phyloP scores from a whole-genome alignment of 2,329 filamentous ascomycete genomes.

The Orbilia brochopaga region DNA sequence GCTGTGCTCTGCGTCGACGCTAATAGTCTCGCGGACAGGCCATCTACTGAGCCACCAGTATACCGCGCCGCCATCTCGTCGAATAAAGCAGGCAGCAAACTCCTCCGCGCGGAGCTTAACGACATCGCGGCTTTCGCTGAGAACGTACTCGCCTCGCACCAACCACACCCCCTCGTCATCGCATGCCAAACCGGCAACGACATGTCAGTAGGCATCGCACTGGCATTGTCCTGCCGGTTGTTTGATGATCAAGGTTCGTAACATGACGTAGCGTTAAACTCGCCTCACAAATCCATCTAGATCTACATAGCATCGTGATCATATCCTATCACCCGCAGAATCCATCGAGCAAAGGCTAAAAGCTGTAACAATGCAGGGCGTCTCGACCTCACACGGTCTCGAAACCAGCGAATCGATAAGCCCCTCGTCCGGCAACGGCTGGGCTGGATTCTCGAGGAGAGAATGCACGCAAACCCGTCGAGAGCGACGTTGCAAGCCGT shows the following conservation, averaged over 20 bases:
- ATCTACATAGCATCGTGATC: constrained; percentile 52
- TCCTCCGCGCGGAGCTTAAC: constrained; percentile 74
- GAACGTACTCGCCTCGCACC: constrained; percentile 54
- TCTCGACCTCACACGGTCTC: constrained; percentile 10
- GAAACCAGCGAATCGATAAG: constrained; percentile 67
- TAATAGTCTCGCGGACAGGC: constrained; percentile 55
- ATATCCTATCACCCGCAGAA: constrained; percentile 56
- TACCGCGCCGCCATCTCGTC: constrained; percentile 64
- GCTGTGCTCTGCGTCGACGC: constrained; percentile 40
- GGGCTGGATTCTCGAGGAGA: constrained; percentile 79
- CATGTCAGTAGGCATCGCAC: constrained; percentile 75
- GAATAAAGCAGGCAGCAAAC: constrained; percentile 80
- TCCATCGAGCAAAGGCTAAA: constrained; percentile 53
- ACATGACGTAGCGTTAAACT: constrained; percentile 39
- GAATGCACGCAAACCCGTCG: constrained; percentile 81
- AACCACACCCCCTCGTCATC: constrained; percentile 61
- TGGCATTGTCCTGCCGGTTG: constrained; percentile 77
- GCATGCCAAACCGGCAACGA: constrained; percentile 80
- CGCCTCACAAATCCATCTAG: neutral
- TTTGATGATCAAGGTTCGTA: constrained; percentile 69
- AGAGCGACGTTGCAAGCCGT: constrained; percentile 86
- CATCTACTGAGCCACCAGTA: constrained; percentile 56
- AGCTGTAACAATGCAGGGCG: constrained; percentile 19
- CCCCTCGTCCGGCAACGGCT: constrained; percentile 75
- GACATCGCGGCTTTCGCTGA: constrained; percentile 67